Evolutionary conservation across 2,329 filamentous ascomycete genomes (phyloP), one percentile per base, ranked within the genome.

Genomic region (Botrytis paeoniae): DNA sequence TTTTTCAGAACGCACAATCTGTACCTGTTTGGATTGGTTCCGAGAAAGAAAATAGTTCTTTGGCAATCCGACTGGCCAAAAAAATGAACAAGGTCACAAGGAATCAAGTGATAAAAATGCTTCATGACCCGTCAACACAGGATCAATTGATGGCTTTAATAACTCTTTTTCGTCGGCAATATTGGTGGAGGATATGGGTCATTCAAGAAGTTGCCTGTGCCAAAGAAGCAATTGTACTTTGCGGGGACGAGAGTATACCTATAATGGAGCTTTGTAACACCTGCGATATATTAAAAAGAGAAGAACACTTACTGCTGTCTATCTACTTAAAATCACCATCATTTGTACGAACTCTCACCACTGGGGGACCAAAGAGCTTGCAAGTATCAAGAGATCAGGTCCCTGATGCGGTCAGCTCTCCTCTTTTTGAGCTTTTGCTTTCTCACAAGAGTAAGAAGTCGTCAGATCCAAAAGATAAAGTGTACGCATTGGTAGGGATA

Each of bases 121-220:
- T 80, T 1, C 59, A 62, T 51, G 75, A 75, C 32, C 74, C 73
- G 4, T 57, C 39, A 25, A 69, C 39, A 45, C 66, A 68, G 43
- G 72, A 70, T 16, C 22, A 72, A 79, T 80, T 83, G 63, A 65
- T 74, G 4, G 77, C 80, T 0, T 68, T 85, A 0, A 74, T 82
- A 3, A 71, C 75, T 10, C 74, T 85, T 3, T 84, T 85, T 77
- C 77, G 81, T 66, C 76, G 83, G 14, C 76, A 78, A 3, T 85
- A 83, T 80, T 84, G 83, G 73, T 81, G 79, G 61, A 77, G 83
- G 6, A 80, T 83, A 0, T 85, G 83, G 84, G 81, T 85, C 1
- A 80, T 85, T 0, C 83, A 85, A 74, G 84, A 85, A 74, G 80
- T 85, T 22, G 80, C 81, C 0, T 77, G 83, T 39, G 82, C 83